Base-by-base conservation (phyloP, 306 rosid species). In the Quercus variabilis region DNA sequence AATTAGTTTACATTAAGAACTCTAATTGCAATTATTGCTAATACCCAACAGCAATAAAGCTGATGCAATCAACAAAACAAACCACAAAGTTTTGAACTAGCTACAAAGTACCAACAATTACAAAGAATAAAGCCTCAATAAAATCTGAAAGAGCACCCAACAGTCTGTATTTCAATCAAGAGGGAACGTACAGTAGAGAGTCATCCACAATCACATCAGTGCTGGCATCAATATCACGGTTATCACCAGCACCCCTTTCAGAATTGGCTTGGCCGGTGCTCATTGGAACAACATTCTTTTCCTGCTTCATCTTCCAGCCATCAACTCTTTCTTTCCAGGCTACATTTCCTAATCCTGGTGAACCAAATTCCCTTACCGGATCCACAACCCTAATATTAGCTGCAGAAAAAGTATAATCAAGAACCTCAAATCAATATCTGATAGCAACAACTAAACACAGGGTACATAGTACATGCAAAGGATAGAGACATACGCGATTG, bases 261-360 rank as follows among this genome's bases (percentile, higher is more conserved):
- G 98, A 95, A 77, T 92, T 73, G 54, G 98, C 97, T 77, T 91
- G 98, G 76, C 93, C 92, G 14, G 93, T 88, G 89, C 99, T 92
- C 98, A 91, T 91, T 71, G 98, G 96, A 75, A 73, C 89, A 69
- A 59, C 89, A 81, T 89, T 92, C 87, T 89, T 95, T 55, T 95
- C 97, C 76, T 95, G 97, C 85, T 90, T 95, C 98, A 95, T 93
- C 90, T 93, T 95, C 99, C 98, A 95, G 63, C 99, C 99, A 87
- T 95, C 99, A 73, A 95, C 98, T 87, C 98, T 95, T 90, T 95
- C 98, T 87, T 91, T 95, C 99, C 99, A 95, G 31, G 99, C 99
- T 43, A 95, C 99, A 82, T 91, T 95, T 38, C 98, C 99, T 62
- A 87, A 71, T 76, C 98, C 97, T 0, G 95, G 77, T 9, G 87